A percentile compares a stretch with the other conserved stretches of the same genome.
These are phyloP conservation scores for Oryza glumipatula DNA, from an alignment of 176 grass and related monocot genomes.

Conservation along the genomic window DNA sequence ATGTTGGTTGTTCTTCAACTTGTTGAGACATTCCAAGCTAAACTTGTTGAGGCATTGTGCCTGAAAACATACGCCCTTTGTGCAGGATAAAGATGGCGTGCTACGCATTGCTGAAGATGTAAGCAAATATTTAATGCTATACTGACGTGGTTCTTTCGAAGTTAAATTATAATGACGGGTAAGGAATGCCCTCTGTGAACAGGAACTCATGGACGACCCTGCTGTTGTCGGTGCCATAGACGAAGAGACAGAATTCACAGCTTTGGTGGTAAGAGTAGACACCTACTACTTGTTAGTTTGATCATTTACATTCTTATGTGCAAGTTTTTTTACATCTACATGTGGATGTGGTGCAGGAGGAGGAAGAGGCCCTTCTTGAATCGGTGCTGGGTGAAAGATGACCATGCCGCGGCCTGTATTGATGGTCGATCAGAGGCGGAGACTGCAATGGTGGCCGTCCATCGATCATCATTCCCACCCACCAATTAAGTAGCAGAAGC, in stretches of 20 bases:
- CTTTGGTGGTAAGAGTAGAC: conserved; percentile 67
- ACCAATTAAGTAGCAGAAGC: conserved; percentile 5
- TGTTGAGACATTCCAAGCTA: background rate
- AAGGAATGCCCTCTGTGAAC: conserved; percentile 26
- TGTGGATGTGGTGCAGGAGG: conserved; percentile 55
- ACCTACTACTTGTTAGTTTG: background rate
- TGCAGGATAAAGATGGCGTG: conserved; percentile 73
- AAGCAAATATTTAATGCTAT: conserved; percentile 33
- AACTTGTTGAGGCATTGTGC: background rate
- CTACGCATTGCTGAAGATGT: conserved; percentile 92
- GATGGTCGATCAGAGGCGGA: background rate
- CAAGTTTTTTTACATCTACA: too few relatives aligned
- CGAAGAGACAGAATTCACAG: conserved; percentile 90
- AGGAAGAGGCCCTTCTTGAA: conserved; percentile 81
- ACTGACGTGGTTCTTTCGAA: background rate
- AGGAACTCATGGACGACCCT: conserved; percentile 90
- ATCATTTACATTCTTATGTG: background rate
- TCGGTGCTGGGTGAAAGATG: conserved; percentile 69
- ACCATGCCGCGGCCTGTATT: background rate
- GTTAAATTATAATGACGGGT: background rate
- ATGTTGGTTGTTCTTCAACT: background rate
- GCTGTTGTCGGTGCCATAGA: conserved; percentile 58
- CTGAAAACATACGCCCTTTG: conserved; percentile 37
- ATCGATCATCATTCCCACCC: background rate
- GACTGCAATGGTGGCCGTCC: background rate